Conservation (phyloP, 495 filamentous ascomycete species). For the Neurospora sp. region DNA sequence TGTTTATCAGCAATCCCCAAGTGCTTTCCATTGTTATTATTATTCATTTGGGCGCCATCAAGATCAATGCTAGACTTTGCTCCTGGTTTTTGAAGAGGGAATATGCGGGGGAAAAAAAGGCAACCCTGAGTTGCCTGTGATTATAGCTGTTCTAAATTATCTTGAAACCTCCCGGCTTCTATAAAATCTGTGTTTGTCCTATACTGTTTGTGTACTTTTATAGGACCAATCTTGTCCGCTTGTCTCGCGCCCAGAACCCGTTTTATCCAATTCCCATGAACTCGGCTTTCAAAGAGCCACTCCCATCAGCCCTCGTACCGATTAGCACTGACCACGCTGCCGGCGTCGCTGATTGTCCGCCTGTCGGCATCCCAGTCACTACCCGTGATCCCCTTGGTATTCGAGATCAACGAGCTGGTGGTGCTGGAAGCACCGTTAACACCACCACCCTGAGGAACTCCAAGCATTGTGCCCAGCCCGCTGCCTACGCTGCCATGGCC, state of each 20-base stretch:
- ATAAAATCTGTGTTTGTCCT: not conserved
- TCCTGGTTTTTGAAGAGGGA: not conserved
- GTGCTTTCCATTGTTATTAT: not conserved
- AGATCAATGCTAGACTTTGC: not conserved
- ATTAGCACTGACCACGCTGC: slow-evolving; percentile 12
- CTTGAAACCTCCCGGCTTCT: not conserved
- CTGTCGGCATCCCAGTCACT: slow-evolving; percentile 22
- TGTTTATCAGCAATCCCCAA: not conserved
- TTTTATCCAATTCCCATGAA: not conserved
- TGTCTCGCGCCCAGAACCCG: not conserved
- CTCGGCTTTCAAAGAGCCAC: not conserved
- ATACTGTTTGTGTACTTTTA: not conserved
- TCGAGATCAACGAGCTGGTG: slow-evolving; percentile 1
- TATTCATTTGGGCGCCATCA: not conserved
- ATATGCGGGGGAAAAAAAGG: not conserved
- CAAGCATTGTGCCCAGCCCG: slow-evolving; percentile 42
- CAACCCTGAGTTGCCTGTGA: not conserved
- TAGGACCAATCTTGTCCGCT: not conserved
- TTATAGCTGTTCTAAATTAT: not conserved
- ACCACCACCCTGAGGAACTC: slow-evolving; percentile 31
- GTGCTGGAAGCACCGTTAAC: slow-evolving; percentile 16
- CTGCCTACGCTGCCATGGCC: slow-evolving; percentile 16
- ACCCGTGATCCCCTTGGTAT: slow-evolving; percentile 6
- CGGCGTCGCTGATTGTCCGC: slow-evolving; percentile 20
- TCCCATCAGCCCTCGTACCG: not conserved